Evolutionary conservation across 768 basidiomycete genomes (phyloP), one percentile per base, ranked within the genome.

Genomic region (Rhodotorula sphaerocarpa): DNA sequence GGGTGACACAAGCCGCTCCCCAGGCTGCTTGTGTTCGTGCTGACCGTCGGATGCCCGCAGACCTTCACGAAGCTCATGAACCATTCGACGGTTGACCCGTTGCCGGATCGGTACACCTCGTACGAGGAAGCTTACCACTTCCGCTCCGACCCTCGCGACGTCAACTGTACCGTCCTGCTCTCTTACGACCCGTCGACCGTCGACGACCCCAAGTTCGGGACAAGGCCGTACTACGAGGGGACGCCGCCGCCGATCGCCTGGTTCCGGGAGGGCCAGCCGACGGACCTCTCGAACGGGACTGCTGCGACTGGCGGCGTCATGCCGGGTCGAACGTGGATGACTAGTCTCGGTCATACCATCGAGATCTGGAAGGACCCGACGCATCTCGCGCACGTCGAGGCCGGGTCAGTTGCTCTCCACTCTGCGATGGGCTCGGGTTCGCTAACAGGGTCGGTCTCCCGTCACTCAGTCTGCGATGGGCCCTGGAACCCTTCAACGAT

Each of bases 61-160:
- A 77, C 76, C 0, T 78, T 77, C 67, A 53, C 69, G 9, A 71
- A 74, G 12, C 41, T 77, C 30, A 71, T 74, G 45, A 53, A 71
- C 0, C 75, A 75, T 63, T 75, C 75, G 9, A 71, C 77, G 7
- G 73, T 74, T 23, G 66, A 69, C 23, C 69, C 72, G 58, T 55
- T 78, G 0, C 76, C 77, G 0, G 74, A 75, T 33, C 68, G 70
- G 27, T 78, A 75, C 75, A 73, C 10, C 27, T 36, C 53, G 12
- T 57, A 44, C 42, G 77, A 78, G 57, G 77, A 78, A 51, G 76
- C 76, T 25, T 77, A 78, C 62, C 66, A 75, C 45, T 77, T 74
- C 70, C 69, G 75, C 2, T 68, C 72, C 5, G 75, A 78, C 57
- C 77, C 77, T 20, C 62, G 77, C 33, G 59, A 54, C 7, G 70